Percentiles rank a stretch among this genome's conserved stretches.
These are phyloP conservation scores for Boletus reticulatus DNA, from an alignment of 768 basidiomycete species.

Conservation along the genomic window DNA sequence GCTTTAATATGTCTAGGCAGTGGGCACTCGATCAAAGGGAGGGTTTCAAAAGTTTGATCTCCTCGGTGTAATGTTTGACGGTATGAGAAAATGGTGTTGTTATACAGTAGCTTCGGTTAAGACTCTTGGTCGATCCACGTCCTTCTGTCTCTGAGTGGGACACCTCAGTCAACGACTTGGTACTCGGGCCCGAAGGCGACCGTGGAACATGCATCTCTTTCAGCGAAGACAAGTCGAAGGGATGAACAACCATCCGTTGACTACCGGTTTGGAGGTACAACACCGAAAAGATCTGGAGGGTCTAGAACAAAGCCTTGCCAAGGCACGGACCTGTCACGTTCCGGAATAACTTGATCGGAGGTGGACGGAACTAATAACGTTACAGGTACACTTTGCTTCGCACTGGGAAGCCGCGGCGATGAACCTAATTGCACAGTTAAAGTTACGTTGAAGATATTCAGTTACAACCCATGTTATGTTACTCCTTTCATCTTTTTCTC, in stretches of 20 bases:
- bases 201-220: too few relatives aligned
- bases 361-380: not conserved
- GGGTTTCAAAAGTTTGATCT: not conserved
- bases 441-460: not conserved
- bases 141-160: constrained; percentile 29
- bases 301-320: too few relatives aligned
- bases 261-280: too few relatives aligned
- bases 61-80: not conserved
- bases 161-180: not conserved
- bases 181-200: too few relatives aligned
- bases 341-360: too few relatives aligned
- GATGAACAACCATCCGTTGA: too few relatives aligned
- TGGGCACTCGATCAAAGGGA: not conserved
- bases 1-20: not conserved
- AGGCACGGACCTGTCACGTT: too few relatives aligned
- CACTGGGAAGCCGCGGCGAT: not conserved
- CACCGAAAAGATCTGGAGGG: too few relatives aligned
- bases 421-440: not conserved
- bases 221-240: too few relatives aligned
- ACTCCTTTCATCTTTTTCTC: not conserved
- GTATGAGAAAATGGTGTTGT: constrained; percentile 36
- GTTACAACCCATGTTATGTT: not conserved
- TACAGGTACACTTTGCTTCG: not conserved
- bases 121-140: constrained; percentile 47
- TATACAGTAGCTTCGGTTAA: constrained; percentile 48